Evolutionary conservation across 148 eudicot species (phyloP), one percentile per base, ranked within the genome.

Genomic region (Persicaria maculosa): DNA sequence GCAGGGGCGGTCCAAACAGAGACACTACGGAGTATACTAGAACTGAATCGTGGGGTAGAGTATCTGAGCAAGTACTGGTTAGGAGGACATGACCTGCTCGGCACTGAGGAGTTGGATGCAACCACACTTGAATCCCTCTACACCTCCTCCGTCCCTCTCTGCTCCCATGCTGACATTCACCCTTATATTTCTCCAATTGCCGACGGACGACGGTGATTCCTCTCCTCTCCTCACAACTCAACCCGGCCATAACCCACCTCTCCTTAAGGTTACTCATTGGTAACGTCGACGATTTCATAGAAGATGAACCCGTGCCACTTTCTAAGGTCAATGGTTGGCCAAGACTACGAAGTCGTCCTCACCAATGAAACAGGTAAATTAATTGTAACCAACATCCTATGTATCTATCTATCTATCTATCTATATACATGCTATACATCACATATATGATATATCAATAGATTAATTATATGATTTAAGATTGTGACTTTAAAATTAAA

Each of bases 341-440:
- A 91, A 68, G 82, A 83, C 61, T 91, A 91, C 77, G 97, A 91
- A 81, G 73, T 91, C 53, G 89, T 87, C 76, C 76, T 87, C 11
- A 91, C 97, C 43, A 91, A 90, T 61, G 89, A 84, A 74, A 86
- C 97, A 75, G 91, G 97, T 87, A 72, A 65, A 70, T 31, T 31
- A 31, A 31, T 31, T 31, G 2, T 31, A 31, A 31, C 40, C 40
- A 31, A 31, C 40, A 31, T 31, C 40, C n/a, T n/a, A n/a, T n/a
- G n/a, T 31, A 31, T 31, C 36, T 46, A 16, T 74, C 19, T 16
- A 2, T 14, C 40, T 31, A 31, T 31, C 36, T 46, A 16, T 74
- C 19, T 16, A 2, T 14, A n/a, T 7, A 74, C 43, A 40, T 47
- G 19, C 46, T 40, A 31, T 31, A 2, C 40, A 31, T 31, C 2